Percentiles rank a stretch among this genome's conserved stretches.
phyloP scores from a whole-genome alignment of 2,329 filamentous ascomycete genomes.

The Talaromyces sp. region DNA sequence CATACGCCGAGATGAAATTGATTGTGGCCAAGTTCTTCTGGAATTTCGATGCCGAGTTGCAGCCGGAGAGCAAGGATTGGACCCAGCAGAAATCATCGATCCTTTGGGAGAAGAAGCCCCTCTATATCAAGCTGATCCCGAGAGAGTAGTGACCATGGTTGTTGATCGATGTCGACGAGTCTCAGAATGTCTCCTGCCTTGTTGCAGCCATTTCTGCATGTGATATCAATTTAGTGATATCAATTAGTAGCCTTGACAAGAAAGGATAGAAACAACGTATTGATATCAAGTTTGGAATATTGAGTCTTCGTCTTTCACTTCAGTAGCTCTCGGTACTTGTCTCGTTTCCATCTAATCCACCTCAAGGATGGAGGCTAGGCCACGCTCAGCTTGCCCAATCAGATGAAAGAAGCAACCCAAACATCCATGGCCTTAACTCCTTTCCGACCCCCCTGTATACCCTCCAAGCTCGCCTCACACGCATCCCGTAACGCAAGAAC shows the following conservation, averaged over 20 bases:
- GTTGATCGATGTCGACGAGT: neutral
- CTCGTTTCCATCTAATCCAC: too few species aligned
- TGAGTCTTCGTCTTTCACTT: too few species aligned
- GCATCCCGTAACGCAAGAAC: slow-evolving; percentile 17
- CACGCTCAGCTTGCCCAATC: neutral
- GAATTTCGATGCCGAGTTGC: slow-evolving; percentile 45
- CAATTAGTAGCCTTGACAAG: too few species aligned
- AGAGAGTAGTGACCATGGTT: neutral
- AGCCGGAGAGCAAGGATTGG: slow-evolving; percentile 21
- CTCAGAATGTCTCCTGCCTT: neutral
- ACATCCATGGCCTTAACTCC: slow-evolving; percentile 19
- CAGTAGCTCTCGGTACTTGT: too few species aligned
- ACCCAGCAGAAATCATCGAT: slow-evolving; percentile 31
- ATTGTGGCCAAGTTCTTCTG: slow-evolving; percentile 45
- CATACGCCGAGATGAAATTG: slow-evolving; percentile 46
- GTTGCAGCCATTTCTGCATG: neutral
- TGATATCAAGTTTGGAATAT: too few species aligned
- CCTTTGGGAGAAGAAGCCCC: slow-evolving; percentile 36
- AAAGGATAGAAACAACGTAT: too few species aligned
- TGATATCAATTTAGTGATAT: neutral
- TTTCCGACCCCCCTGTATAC: slow-evolving; percentile 14
- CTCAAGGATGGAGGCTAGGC: too few species aligned
- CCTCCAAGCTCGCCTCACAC: slow-evolving; percentile 17
- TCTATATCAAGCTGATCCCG: slow-evolving; percentile 14
- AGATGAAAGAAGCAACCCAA: slow-evolving; percentile 18